phyloP scores from a whole-genome alignment of 2,329 filamentous ascomycete species.

The Pseudocercospora musae region DNA sequence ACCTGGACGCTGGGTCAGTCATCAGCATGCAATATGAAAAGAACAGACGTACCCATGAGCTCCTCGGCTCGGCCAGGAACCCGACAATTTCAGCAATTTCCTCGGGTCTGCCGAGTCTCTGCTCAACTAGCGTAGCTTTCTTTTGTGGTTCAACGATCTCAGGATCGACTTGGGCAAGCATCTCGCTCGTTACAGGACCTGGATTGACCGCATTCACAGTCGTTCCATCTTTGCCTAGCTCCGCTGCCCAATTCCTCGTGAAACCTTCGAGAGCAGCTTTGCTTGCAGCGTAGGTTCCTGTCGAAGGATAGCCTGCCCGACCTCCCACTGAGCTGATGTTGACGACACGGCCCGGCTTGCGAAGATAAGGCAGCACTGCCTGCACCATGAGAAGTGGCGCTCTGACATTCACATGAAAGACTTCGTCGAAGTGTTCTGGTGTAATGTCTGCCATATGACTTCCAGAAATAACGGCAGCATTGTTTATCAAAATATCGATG shows the following conservation, averaged over 20 bases:
- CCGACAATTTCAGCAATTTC: slow-evolving; percentile 57
- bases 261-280: slow-evolving; percentile 61
- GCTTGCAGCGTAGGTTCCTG: slow-evolving; percentile 54
- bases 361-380: slow-evolving; percentile 52
- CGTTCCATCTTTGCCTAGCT: slow-evolving; percentile 55
- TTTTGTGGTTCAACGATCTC: slow-evolving; percentile 51
- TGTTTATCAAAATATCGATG: slow-evolving; percentile 47
- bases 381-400: slow-evolving; percentile 54
- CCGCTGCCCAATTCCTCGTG: slow-evolving; percentile 57
- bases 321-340: slow-evolving; percentile 58
- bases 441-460: slow-evolving; percentile 38
- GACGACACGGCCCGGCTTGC: slow-evolving; percentile 51
- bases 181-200: slow-evolving; percentile 57
- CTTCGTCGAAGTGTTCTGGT: slow-evolving; percentile 49
- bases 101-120: slow-evolving; percentile 50
- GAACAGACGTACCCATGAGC: slow-evolving; percentile 25
- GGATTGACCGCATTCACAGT: slow-evolving; percentile 62
- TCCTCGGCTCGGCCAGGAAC: slow-evolving; percentile 48
- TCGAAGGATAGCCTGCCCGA: slow-evolving; percentile 44
- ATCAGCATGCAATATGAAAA: not conserved
- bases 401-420: slow-evolving; percentile 59
- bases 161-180: slow-evolving; percentile 53
- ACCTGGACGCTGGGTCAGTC: slow-evolving; percentile 28
- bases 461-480: slow-evolving; percentile 30
- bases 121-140: slow-evolving; percentile 50